phyloP scores from a whole-genome alignment of 2,329 filamentous ascomycete genomes.

The Penicillium palitans region DNA sequence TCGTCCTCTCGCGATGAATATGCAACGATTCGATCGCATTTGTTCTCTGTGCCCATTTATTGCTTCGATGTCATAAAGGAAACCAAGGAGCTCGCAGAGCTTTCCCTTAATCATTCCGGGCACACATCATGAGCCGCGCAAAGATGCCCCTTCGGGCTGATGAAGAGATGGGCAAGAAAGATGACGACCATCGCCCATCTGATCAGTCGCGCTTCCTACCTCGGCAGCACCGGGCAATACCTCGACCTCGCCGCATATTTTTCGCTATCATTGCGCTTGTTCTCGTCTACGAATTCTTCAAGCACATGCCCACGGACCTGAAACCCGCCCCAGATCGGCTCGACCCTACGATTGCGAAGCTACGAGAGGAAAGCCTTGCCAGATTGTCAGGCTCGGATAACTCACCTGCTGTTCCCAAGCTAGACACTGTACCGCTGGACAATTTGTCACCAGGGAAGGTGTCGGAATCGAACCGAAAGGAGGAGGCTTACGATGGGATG shows the following conservation, averaged over 20 bases:
- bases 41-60: not conserved
- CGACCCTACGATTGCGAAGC: slow-evolving; percentile 24
- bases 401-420: slow-evolving; percentile 8
- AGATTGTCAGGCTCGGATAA: slow-evolving; percentile 11
- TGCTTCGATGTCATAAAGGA: not conserved
- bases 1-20: not conserved
- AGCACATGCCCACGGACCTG: slow-evolving; percentile 60
- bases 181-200: slow-evolving; percentile 58
- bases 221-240: slow-evolving; percentile 37
- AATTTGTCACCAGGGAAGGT: slow-evolving; percentile 13
- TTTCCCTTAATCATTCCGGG: slow-evolving; percentile 9
- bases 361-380: slow-evolving; percentile 16
- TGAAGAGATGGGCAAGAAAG: slow-evolving; percentile 65
- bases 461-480: slow-evolving; percentile 23
- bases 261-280: slow-evolving; percentile 49
- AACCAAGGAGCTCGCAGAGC: slow-evolving; percentile 23
- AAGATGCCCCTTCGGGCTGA: slow-evolving; percentile 53
- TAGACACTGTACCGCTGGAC: slow-evolving; percentile 12
- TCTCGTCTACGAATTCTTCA: slow-evolving; percentile 65
- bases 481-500: slow-evolving; percentile 60
- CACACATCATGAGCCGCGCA: slow-evolving; percentile 39
- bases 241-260: slow-evolving; percentile 52
- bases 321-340: slow-evolving; percentile 35
- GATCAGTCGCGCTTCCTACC: slow-evolving; percentile 29
- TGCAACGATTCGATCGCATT: not conserved